phyloP scores from a whole-genome alignment of 2,329 filamentous ascomycete genomes.

The Colletotrichum incanum region DNA sequence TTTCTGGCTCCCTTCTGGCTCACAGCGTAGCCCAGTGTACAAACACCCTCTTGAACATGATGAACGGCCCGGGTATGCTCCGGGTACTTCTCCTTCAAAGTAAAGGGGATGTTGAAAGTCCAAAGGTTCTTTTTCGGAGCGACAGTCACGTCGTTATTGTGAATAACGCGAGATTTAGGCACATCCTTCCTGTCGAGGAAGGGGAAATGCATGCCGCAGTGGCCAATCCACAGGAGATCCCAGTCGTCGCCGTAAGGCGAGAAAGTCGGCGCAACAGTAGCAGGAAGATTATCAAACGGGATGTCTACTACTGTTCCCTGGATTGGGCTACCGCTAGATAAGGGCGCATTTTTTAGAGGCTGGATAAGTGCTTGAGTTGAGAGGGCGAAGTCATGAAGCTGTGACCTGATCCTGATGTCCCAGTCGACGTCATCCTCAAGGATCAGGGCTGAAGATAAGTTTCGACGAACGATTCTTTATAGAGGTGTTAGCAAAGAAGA shows the following conservation, averaged over 20 bases:
- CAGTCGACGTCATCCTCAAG: conserved; percentile 73
- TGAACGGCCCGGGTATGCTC: conserved; percentile 62
- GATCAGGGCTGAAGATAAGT: conserved; percentile 64
- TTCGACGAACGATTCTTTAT: conserved; percentile 59
- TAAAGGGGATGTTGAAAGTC: conserved; percentile 54
- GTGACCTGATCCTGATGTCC: conserved; percentile 66
- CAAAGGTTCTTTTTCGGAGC: conserved; percentile 53
- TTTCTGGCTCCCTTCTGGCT: conserved; percentile 60
- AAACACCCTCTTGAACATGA: conserved; percentile 57
- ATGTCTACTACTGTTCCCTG: conserved; percentile 42
- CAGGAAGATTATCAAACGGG: conserved; percentile 45
- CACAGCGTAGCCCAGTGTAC: conserved; percentile 62
- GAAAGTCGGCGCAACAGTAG: conserved; percentile 41
- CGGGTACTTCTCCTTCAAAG: conserved; percentile 53
- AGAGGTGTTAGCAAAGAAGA: background rate
- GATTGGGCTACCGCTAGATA: conserved; percentile 48
- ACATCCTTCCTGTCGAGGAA: conserved; percentile 40
- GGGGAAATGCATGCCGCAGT: conserved; percentile 59
- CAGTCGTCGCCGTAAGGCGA: conserved; percentile 67
- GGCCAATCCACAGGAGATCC: conserved; percentile 68
- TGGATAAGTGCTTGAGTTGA: conserved; percentile 55
- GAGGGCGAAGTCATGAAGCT: conserved; percentile 60
- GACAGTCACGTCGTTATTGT: conserved; percentile 54
- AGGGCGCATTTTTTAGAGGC: conserved; percentile 44
- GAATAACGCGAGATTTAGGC: conserved; percentile 52